Base-by-base conservation (phyloP, 345 rosid species). In the Cardamine occulta region DNA sequence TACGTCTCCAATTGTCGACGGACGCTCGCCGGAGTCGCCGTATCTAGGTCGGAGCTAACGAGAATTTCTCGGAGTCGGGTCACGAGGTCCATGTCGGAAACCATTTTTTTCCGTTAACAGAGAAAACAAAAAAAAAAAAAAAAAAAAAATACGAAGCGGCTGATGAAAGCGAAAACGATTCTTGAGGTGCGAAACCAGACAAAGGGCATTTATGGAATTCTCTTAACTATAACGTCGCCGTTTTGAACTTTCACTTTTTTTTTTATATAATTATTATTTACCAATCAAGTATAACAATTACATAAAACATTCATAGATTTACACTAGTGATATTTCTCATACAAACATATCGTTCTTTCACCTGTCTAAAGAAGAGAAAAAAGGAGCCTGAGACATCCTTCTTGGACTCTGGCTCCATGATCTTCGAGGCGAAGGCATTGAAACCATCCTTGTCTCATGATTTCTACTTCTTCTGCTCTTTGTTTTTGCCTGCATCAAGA, bases 51-150 rank as follows among this genome's bases (percentile, higher is more conserved):
- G 66, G 96, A 86, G 47, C 64, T 74, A 54, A 73, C 67, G 56
- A 93, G 91, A 53, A 91, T 82, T 55, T 93, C 88, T 65, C 84
- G 86, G 76, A 93, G 97, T 35, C 91, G 92, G 73, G 75, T 72
- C 79, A 77, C 87, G 31, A 91, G 85, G 73, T 91, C 98, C 59
- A 82, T 69, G 65, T 93, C 97, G 58, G 91, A 83, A 13, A 84
- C 89, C 96, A 89, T 88, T 68, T 63, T 63, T 26, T 53, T 73
- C 64, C 56, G 76, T 78, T 69, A 60, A 59, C 34, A 23, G 63
- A 60, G 48, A 29, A 56, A 62, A 21, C 2, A 2, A 31, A 32
- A 59, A 8, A 15, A 12, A 9, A 48, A 31, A 2, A 31, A 32
- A 59, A 8, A 15, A 12, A 9, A 48, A 31, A 18, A 14, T 3